Conservation (phyloP, 176 grass and related monocot species). For the Elymus sibiricus region DNA sequence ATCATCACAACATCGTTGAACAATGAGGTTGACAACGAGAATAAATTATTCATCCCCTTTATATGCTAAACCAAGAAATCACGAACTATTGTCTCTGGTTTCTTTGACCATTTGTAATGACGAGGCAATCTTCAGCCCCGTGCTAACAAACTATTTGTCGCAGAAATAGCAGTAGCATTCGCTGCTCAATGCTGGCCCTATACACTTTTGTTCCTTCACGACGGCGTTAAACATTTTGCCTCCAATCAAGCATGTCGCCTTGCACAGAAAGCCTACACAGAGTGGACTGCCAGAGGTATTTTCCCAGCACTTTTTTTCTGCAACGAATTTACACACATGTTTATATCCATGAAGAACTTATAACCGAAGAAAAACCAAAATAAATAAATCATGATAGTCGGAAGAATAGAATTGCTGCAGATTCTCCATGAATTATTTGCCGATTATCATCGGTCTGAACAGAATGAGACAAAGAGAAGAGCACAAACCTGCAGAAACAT, state of each 20-base stretch:
- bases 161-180: constrained; percentile 1
- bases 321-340: neutral
- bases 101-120: neutral
- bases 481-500: neutral
- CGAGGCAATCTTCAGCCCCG: neutral
- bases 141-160: neutral
- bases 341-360: neutral
- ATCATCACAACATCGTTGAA: neutral
- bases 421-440: neutral
- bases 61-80: neutral
- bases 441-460: neutral
- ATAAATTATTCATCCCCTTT: neutral
- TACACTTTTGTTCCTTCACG: neutral
- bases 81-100: neutral
- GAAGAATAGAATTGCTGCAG: neutral
- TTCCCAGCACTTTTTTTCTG: neutral
- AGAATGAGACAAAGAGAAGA: neutral
- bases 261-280: neutral
- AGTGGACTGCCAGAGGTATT: neutral
- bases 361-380: neutral
- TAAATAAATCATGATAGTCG: neutral
- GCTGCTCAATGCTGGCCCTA: neutral
- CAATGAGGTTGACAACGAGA: neutral
- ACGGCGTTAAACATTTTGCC: neutral
- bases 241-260: neutral